phyloP scores from a whole-genome alignment of 2,329 filamentous ascomycete genomes.

The Tolypocladium paradoxum region DNA sequence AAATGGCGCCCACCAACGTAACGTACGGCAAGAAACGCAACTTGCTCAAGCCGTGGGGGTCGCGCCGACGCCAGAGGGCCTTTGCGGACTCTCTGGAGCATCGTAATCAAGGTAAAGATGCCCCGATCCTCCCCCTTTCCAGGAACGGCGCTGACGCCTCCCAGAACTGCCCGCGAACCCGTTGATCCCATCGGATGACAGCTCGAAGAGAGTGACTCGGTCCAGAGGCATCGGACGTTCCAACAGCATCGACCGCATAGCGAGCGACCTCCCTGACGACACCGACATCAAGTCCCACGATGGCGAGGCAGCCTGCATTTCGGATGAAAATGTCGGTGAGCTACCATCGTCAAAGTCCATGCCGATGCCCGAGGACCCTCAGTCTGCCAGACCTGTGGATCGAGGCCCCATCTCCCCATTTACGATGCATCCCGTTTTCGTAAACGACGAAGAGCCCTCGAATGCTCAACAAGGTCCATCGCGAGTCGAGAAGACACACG shows the following conservation, averaged over 20 bases:
- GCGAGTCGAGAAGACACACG: neutral
- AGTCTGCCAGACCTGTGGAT: neutral
- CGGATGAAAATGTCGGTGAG: neutral
- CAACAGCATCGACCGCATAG: constrained; percentile 14
- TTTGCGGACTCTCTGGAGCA: constrained; percentile 6
- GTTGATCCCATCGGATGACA: constrained; percentile 4
- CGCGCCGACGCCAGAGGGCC: constrained; percentile 13
- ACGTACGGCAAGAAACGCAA: constrained; percentile 19
- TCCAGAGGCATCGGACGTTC: constrained; percentile 1
- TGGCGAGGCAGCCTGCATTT: neutral
- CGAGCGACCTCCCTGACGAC: constrained; percentile 18
- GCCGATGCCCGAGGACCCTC: neutral
- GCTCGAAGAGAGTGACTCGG: constrained; percentile 5
- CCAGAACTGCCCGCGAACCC: neutral
- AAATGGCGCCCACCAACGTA: constrained; percentile 15
- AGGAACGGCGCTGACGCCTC: neutral
- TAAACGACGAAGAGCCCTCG: neutral
- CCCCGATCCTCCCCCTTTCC: neutral
- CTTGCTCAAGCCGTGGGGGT: constrained; percentile 16
- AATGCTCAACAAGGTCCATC: neutral
- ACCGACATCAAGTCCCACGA: constrained; percentile 3
- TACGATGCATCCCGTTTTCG: constrained; percentile 5
- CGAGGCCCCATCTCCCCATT: constrained; percentile 2
- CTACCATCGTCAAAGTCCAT: neutral
- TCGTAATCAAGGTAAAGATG: constrained; percentile 9